Base-by-base conservation (phyloP, 2,329 filamentous ascomycete species). In the Ophiostoma sp. region DNA sequence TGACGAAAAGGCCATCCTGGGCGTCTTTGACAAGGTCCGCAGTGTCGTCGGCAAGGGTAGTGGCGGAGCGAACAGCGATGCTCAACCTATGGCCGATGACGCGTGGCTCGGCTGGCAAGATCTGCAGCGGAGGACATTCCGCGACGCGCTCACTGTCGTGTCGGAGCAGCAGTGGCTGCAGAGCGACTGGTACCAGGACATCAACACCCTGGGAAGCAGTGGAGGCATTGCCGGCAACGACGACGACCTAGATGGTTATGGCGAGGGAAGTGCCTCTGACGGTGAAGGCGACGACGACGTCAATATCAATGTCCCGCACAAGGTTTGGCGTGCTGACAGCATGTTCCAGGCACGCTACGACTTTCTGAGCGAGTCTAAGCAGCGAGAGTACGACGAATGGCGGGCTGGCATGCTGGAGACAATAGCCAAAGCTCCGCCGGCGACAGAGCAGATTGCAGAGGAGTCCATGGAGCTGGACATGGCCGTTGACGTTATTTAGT, bases 281-380 rank as follows among this genome's bases (percentile, higher is more conserved):
- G 79, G 79, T 44, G 77, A 76, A 1, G 77, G 76, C n/a, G 80
- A 80, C n/a, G 69, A 67, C 35, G 64, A 70, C 27, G 72, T 57
- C 20, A 77, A 75, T 4, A 75, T 76, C 27, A 75, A 20, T 15
- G 69, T 78, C 20, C 70, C 71, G 15, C 76, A 80, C 52, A 80
- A 83, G 70, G 76, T 83, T 36, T 79, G 87, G 78, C 78, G 83
- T 70, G 80, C 83, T 10, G 86, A 88, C 73, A 90, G 88, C 2
- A 93, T 93, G 90, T 87, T 94, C 74, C 90, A 93, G 77, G 88
- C 89, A 73, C 84, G 85, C 66, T 89, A 91, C 75, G 90, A 93
- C 75, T 92, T 89, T 75, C 78, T 94, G 74, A 89, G 88, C 73
- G 86, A 89, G 67, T 81, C 83, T 72, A 87, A 86, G 74, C 83